Conservation (phyloP, 2,329 filamentous ascomycete species). For the Cytospora paraplurivora region DNA sequence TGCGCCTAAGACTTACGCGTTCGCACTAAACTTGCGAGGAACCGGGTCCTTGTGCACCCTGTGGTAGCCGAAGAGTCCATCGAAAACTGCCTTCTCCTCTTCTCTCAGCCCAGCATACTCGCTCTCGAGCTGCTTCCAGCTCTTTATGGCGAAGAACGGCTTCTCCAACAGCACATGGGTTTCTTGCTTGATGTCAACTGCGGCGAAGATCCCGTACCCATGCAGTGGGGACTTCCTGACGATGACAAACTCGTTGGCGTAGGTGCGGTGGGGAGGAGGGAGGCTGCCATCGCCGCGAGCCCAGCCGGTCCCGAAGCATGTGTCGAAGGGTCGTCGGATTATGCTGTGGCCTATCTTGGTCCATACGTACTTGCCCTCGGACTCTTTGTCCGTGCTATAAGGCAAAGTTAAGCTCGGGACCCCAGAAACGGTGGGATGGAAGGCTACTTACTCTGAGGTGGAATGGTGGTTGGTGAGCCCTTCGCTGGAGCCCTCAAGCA, state of each 20-base stretch:
- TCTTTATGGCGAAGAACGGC: constrained; percentile 43
- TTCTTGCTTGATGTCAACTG: constrained; percentile 39
- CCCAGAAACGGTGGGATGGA: background rate
- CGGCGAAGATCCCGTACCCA: constrained; percentile 53
- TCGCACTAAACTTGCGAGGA: constrained; percentile 47
- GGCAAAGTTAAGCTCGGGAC: background rate
- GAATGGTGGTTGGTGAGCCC: constrained; percentile 1
- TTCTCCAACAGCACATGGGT: constrained; percentile 49
- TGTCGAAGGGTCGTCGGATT: constrained; percentile 9
- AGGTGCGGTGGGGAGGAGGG: constrained; percentile 30
- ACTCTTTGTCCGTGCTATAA: background rate
- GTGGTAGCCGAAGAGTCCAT: constrained; percentile 43
- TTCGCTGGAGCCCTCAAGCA: constrained; percentile 2
- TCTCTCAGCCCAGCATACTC: constrained; percentile 42
- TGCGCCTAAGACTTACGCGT: constrained; percentile 45
- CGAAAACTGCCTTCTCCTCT: constrained; percentile 38
- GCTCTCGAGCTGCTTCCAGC: constrained; percentile 35
- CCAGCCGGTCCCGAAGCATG: constrained; percentile 11
- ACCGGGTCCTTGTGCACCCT: constrained; percentile 35
- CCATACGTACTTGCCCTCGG: background rate
- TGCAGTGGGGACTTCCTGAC: constrained; percentile 45
- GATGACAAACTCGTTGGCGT: constrained; percentile 45
- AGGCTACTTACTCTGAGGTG: constrained; percentile 8
- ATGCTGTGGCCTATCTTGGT: constrained; percentile 6
- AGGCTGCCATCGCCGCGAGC: background rate